Base-by-base conservation (phyloP, 2,329 filamentous ascomycete species). In the Aspergillus sp. region DNA sequence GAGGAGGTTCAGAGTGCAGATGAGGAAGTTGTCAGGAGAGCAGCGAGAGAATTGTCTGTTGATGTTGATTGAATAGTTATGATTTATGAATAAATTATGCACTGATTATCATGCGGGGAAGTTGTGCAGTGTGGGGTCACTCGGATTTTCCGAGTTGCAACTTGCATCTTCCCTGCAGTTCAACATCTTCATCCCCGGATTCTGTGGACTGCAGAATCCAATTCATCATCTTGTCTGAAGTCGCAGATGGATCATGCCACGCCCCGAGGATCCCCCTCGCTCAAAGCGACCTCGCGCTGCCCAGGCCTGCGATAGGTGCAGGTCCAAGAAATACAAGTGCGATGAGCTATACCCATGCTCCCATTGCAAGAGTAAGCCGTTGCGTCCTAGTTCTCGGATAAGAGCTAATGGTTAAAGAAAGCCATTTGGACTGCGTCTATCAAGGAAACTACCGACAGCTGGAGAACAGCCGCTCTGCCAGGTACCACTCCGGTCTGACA, bases 321-420 rank as follows among this genome's bases (percentile, higher is more conserved):
- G 79, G 52, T 60, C 70, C 47, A 80, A 81, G 67, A 81, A 81
- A 67, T 79, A 81, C 66, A 79, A 78, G 61, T 81, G 79, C 63
- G 77, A 80, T 61, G 79, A 80, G 61, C 66, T 68, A 27, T 76
- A 73, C 58, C 78, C 77, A 25, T 80, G 78, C 62, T 70, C 70
- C 9, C 76, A 78, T 56, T 80, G 77, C 65, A 74, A 72, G 62
- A 77, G 77, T 79, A 64, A 59, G 74, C 63, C 33, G 1, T 2
- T 31, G 9, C 9, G 9, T 11, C 8, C 27, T 11, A 3, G 27
- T 31, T 31, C 9, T n/a, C 14, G 5, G 35, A 15, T 14, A 37
- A n/a, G 35, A 6, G 35, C 52, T 44, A 33, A 48, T 15, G 14
- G 59, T 52, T 14, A 8, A 52, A 76, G 73, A 73, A 61, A 73